Conservation (phyloP, 2,329 filamentous ascomycete species). For the Aspergillus sp. region DNA sequence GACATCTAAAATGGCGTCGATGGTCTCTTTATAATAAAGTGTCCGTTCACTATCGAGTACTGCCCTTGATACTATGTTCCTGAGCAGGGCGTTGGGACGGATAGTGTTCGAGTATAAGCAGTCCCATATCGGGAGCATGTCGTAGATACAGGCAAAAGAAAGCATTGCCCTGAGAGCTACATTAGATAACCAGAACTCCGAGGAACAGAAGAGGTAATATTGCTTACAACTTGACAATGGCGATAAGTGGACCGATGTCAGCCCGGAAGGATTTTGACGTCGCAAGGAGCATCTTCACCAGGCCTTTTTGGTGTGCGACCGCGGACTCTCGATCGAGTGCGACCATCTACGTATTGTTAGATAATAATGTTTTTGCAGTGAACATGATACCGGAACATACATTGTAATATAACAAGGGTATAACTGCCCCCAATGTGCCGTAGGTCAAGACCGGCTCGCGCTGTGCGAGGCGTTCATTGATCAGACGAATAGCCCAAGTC, state of each 20-base stretch:
- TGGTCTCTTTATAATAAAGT: too few species aligned
- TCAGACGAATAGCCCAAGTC: neutral
- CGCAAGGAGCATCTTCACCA: neutral
- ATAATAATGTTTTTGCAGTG: too few species aligned
- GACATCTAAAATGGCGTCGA: too few species aligned
- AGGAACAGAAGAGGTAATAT: too few species aligned
- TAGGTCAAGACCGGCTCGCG: neutral
- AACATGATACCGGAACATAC: neutral
- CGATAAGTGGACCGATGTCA: too few species aligned
- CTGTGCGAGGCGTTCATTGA: slow-evolving; percentile 1
- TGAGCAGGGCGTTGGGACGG: neutral
- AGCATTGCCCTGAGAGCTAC: neutral
- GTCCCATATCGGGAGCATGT: neutral
- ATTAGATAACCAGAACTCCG: too few species aligned
- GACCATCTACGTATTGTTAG: neutral
- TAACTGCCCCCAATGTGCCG: neutral
- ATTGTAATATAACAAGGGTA: slow-evolving; percentile 9
- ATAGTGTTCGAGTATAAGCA: neutral
- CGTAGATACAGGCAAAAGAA: neutral
- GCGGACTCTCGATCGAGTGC: slow-evolving; percentile 1
- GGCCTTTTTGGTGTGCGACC: slow-evolving; percentile 1
- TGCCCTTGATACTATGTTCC: too few species aligned
- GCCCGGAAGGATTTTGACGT: neutral
- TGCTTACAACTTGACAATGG: too few species aligned
- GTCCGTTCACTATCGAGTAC: too few species aligned